Evolutionary conservation across 345 rosid genomes (phyloP).

Genomic region (Salix exigua): DNA sequence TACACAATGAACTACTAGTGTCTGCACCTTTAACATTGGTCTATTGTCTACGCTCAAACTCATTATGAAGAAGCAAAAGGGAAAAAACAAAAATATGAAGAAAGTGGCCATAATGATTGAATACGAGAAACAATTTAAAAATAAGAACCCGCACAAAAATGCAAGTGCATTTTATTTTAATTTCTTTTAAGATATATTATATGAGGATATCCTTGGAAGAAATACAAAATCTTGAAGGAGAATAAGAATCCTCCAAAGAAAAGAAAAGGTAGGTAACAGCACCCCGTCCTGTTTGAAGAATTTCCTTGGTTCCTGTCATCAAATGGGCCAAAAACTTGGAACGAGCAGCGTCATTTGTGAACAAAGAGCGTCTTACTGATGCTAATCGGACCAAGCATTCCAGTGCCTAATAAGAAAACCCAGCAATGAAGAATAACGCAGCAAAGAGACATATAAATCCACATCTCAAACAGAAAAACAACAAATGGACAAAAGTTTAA

Average conservation of each 20-base stretch:
- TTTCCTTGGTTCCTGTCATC: slow-evolving; percentile 95
- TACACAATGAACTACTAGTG: background rate
- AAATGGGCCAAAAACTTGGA: slow-evolving; percentile 86
- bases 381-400: slow-evolving; percentile 99
- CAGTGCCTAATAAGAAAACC: slow-evolving; percentile 58
- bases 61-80: background rate
- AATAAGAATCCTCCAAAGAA: background rate
- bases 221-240: background rate
- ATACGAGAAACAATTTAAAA: background rate
- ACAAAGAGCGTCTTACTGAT: slow-evolving; percentile 89
- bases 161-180: background rate
- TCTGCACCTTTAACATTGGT: background rate
- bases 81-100: background rate
- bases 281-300: slow-evolving; percentile 93
- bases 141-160: background rate
- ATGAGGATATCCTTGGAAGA: background rate
- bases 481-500: background rate
- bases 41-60: background rate
- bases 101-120: background rate
- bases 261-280: background rate
- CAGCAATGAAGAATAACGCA: background rate
- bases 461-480: background rate
- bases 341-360: slow-evolving; percentile 80
- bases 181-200: background rate
- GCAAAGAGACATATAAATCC: background rate